phyloP scores from a whole-genome alignment of 192 early-diverging fungal genomes.

The Umbelopsis sp. region DNA sequence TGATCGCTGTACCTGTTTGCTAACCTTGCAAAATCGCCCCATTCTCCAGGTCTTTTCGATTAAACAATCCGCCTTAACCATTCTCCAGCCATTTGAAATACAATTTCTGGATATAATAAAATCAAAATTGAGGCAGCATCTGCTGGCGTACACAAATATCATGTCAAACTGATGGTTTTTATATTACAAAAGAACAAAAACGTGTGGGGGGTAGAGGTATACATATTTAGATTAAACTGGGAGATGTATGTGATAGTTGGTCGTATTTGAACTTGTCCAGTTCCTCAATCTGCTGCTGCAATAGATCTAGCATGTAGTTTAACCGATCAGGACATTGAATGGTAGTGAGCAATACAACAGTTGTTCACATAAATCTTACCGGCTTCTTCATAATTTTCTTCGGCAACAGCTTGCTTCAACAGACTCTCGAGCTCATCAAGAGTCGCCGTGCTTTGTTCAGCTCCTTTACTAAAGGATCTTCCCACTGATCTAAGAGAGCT shows the following conservation, averaged over 20 bases:
- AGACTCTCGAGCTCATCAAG: constrained; percentile 10
- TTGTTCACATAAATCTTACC: neutral
- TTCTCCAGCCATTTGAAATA: neutral
- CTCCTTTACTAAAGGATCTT: neutral
- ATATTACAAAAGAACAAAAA: neutral
- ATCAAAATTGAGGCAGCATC: constrained; percentile 9
- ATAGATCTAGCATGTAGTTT: neutral
- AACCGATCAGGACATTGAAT: neutral
- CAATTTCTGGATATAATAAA: constrained; percentile 19
- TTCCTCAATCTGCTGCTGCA: constrained; percentile 17
- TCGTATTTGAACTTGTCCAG: neutral
- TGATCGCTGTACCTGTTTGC: neutral
- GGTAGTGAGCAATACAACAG: neutral
- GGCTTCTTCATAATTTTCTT: constrained; percentile 10
- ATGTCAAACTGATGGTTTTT: neutral
- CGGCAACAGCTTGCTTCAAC: neutral
- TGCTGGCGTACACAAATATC: constrained; percentile 12
- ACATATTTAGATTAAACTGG: neutral
- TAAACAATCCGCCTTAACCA: constrained; percentile 37
- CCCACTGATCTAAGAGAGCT: neutral
- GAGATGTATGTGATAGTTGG: neutral
- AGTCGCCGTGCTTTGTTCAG: constrained; percentile 7
- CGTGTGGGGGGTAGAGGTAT: neutral
- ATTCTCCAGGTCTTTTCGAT: constrained; percentile 54
- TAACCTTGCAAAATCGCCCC: neutral